phyloP scores from a whole-genome alignment of 345 rosid species.

The Geranium brycei region DNA sequence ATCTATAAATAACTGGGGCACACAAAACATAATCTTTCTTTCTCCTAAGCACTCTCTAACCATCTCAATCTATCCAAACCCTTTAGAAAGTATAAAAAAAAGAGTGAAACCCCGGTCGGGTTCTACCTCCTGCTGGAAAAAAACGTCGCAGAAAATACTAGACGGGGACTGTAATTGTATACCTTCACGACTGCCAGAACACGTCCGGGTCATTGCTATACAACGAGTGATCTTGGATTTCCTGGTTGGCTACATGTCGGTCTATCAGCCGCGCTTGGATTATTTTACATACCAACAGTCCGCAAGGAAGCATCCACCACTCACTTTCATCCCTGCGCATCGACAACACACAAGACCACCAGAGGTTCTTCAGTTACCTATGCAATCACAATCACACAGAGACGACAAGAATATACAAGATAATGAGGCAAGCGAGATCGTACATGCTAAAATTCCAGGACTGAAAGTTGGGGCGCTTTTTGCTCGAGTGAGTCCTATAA shows the following conservation, averaged over 20 bases:
- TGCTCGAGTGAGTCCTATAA: slow-evolving; percentile 43
- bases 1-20: no score
- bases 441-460: slow-evolving; percentile 94
- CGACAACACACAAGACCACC: not conserved
- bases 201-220: slow-evolving; percentile 61
- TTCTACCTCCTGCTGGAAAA: no score
- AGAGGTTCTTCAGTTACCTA: not conserved
- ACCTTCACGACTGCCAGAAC: slow-evolving; percentile 60
- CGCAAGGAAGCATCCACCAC: slow-evolving; percentile 92
- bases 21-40: no score
- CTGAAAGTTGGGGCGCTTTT: slow-evolving; percentile 51
- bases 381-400: not conserved
- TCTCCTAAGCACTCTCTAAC: no score
- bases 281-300: slow-evolving; percentile 57
- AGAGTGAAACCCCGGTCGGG: no score
- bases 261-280: slow-evolving; percentile 60
- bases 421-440: slow-evolving; percentile 10
- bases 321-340: slow-evolving; percentile 79
- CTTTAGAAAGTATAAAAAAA: no score
- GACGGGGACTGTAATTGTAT: not conserved
- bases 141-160: no score
- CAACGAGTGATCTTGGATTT: slow-evolving; percentile 78
- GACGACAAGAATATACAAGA: slow-evolving; percentile 1
- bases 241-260: slow-evolving; percentile 79
- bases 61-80: no score